Evolutionary conservation across 2,329 filamentous ascomycete genomes (phyloP).

Genomic region (Trichoderma sp.): DNA sequence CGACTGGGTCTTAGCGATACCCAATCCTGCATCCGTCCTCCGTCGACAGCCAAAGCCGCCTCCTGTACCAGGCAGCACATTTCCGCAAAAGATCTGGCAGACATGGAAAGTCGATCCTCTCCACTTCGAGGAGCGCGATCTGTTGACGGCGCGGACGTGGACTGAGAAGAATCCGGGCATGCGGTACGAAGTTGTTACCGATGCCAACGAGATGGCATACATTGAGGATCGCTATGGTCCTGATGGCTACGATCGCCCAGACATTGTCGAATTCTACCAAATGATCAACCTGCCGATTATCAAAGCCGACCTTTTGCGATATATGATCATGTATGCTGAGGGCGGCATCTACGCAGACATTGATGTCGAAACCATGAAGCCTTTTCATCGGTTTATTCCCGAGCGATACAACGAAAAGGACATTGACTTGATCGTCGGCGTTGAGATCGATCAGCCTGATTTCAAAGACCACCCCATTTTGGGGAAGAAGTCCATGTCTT

Average conservation of each 20-base stretch:
- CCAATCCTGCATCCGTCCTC: conserved; percentile 27
- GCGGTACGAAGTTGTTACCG: conserved; percentile 69
- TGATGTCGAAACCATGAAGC: conserved; percentile 40
- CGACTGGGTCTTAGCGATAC: conserved; percentile 40
- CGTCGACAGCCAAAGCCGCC: conserved; percentile 24
- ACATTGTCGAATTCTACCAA: conserved; percentile 64
- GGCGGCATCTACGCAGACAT: conserved; percentile 71
- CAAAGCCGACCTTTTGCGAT: conserved; percentile 68
- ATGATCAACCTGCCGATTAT: conserved; percentile 63
- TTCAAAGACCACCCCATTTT: conserved; percentile 65
- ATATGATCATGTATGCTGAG: conserved; percentile 71
- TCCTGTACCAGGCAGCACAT: conserved; percentile 36
- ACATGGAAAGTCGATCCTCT: conserved; percentile 73
- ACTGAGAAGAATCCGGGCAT: conserved; percentile 64
- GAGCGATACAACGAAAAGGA: conserved; percentile 63
- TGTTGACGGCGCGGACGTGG: conserved; percentile 64
- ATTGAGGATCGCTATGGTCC: conserved; percentile 69
- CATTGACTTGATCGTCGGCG: conserved; percentile 69
- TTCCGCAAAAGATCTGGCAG: conserved; percentile 73
- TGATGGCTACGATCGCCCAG: conserved; percentile 64
- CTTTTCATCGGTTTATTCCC: conserved; percentile 40
- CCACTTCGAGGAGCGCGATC: conserved; percentile 65
- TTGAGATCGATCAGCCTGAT: conserved; percentile 70
- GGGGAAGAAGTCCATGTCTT: conserved; percentile 67
- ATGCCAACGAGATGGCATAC: conserved; percentile 66